phyloP scores from a whole-genome alignment of 345 rosid genomes.

The Cardamine resedifolia region DNA sequence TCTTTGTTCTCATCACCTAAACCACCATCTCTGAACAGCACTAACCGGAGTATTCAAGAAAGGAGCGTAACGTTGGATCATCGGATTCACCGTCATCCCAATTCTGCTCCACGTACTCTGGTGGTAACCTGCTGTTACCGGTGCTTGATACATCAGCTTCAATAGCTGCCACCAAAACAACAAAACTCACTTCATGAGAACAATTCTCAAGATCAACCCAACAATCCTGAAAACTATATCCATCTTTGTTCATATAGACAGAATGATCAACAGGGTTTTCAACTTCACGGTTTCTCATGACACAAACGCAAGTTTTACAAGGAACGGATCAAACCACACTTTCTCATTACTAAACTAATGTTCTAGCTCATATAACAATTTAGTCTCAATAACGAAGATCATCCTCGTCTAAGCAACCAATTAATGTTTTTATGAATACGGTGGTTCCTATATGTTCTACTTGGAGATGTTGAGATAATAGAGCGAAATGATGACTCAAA shows the following conservation, averaged over 20 bases:
- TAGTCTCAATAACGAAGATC: not conserved
- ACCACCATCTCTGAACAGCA: constrained; percentile 88
- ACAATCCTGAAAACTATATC: not conserved
- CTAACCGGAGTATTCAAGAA: constrained; percentile 68
- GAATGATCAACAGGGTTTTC: not conserved
- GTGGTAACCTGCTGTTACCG: constrained; percentile 83
- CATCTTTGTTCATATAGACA: not conserved
- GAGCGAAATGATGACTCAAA: not conserved
- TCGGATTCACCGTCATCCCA: constrained; percentile 65
- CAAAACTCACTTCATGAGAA: not conserved
- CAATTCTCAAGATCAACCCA: constrained; percentile 7
- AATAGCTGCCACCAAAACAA: constrained; percentile 52
- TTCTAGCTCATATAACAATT: not conserved
- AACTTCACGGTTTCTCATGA: not conserved
- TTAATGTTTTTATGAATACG: not conserved
- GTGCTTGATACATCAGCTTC: constrained; percentile 98
- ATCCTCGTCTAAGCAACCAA: not conserved
- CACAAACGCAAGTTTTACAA: not conserved
- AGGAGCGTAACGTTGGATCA: constrained; percentile 64
- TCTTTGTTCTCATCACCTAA: constrained; percentile 53
- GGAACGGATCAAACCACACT: not conserved
- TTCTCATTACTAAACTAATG: constrained; percentile 4
- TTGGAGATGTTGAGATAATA: not conserved
- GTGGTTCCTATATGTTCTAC: constrained; percentile 9
- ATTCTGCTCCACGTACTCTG: constrained; percentile 81